These are phyloP conservation scores for Gracilaria vermiculophylla DNA, from an alignment of 23 red algal genomes.

Conservation along the genomic window DNA sequence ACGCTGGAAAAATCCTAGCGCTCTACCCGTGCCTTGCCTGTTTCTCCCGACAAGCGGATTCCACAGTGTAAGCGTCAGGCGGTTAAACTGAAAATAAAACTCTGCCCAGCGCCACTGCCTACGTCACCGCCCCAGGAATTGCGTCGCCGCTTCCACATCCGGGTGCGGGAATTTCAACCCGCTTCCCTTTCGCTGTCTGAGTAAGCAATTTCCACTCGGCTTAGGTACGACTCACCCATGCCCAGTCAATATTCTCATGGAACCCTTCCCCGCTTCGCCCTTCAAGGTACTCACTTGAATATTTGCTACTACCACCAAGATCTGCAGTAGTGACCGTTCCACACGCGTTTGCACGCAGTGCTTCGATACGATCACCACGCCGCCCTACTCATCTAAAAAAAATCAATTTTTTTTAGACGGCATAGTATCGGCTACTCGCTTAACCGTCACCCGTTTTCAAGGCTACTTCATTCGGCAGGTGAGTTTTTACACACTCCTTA, in stretches of 20 bases:
- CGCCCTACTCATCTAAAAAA: slow-evolving; percentile 75
- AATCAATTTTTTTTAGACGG: slow-evolving; percentile 51
- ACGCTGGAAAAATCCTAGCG: slow-evolving; percentile 50
- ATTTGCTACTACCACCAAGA: slow-evolving; percentile 95
- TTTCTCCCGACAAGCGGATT: slow-evolving; percentile 86
- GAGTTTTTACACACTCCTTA: slow-evolving; percentile 97
- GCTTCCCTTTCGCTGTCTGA: slow-evolving; percentile 77
- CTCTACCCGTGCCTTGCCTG: slow-evolving; percentile 36
- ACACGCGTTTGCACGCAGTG: slow-evolving; percentile 54
- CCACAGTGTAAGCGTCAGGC: slow-evolving; percentile 38
- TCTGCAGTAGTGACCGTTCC: slow-evolving; percentile 93
- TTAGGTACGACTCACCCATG: slow-evolving; percentile 70
- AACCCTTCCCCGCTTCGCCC: slow-evolving; percentile 97
- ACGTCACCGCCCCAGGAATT: slow-evolving; percentile 51
- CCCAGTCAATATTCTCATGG: slow-evolving; percentile 90
- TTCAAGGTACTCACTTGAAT: slow-evolving; percentile 98
- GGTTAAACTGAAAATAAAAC: slow-evolving; percentile 68
- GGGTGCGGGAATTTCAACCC: slow-evolving; percentile 84
- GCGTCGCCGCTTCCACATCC: slow-evolving; percentile 68
- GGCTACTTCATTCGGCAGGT: slow-evolving; percentile 97
- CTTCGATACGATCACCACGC: slow-evolving; percentile 73
- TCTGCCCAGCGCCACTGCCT: slow-evolving; percentile 48
- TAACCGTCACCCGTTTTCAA: slow-evolving; percentile 98
- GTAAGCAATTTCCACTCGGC: slow-evolving; percentile 26
- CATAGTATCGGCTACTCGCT: slow-evolving; percentile 81